These are phyloP conservation scores for Achaetomiella virescens DNA, from an alignment of 495 filamentous ascomycete species.

Conservation along the genomic window DNA sequence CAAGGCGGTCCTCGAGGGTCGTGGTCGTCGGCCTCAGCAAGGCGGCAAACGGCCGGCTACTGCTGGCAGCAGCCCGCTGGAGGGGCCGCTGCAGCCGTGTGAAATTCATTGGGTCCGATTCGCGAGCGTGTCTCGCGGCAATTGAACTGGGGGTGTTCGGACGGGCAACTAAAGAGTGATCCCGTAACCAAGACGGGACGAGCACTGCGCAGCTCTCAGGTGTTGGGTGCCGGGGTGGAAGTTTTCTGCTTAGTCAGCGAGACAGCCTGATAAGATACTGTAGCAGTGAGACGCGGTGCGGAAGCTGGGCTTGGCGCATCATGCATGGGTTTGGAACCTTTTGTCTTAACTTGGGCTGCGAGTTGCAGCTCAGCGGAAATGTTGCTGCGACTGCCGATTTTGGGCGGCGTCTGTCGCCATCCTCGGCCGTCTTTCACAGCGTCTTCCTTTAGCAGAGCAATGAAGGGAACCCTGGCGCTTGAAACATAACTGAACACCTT, in stretches of 20 bases:
- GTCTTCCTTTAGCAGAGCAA: too few species aligned
- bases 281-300: too few species aligned
- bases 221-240: conserved; percentile 15
- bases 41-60: conserved; percentile 24
- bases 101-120: conserved; percentile 40
- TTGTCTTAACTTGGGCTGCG: too few species aligned
- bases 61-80: conserved; percentile 38
- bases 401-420: too few species aligned
- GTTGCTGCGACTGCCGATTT: too few species aligned
- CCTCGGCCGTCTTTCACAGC: too few species aligned
- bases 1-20: conserved; percentile 21
- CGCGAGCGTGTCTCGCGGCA: conserved; percentile 16
- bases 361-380: too few species aligned
- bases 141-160: conserved; percentile 10
- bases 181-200: conserved; percentile 6
- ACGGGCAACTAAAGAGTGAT: not conserved
- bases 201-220: not conserved
- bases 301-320: too few species aligned
- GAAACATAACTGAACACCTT: too few species aligned
- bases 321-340: too few species aligned
- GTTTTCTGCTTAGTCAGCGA: conserved; percentile 43
- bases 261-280: conserved; percentile 30
- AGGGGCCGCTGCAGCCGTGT: conserved; percentile 48
- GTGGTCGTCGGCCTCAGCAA: conserved; percentile 17
- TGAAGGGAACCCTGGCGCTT: too few species aligned